Evolutionary conservation across 768 basidiomycete species (phyloP).

Genomic region (Podaxis rugospora): DNA sequence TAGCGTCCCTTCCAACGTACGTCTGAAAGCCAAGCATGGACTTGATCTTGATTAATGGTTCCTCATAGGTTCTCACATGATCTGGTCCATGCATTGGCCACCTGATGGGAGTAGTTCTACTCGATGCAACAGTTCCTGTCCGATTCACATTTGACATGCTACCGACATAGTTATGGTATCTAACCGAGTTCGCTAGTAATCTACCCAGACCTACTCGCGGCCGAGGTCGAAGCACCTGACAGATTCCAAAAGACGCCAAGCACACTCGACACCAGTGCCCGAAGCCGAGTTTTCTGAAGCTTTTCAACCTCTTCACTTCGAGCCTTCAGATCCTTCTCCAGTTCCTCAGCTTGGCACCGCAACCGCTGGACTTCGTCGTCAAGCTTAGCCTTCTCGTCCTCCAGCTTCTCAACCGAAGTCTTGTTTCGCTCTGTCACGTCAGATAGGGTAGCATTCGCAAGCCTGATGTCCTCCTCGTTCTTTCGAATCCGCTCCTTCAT

Average conservation of each 20-base stretch:
- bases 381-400: not conserved
- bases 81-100: no score
- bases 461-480: not conserved
- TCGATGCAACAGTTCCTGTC: no score
- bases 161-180: not conserved
- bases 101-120: no score
- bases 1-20: no score
- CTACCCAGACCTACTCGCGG: not conserved
- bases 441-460: not conserved
- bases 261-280: not conserved
- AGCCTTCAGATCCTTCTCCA: not conserved
- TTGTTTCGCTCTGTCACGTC: conserved; percentile 1
- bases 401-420: not conserved
- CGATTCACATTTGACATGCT: not conserved
- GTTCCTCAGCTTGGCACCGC: not conserved
- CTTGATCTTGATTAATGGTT: no score
- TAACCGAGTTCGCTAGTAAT: not conserved
- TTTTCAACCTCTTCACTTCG: not conserved
- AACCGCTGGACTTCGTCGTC: not conserved
- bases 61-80: no score
- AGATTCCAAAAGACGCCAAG: not conserved
- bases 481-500: not conserved
- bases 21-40: no score
- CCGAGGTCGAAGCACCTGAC: not conserved
- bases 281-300: not conserved